Conservation (phyloP, 1,139 yeast genomes). For the Pichia sp. region DNA sequence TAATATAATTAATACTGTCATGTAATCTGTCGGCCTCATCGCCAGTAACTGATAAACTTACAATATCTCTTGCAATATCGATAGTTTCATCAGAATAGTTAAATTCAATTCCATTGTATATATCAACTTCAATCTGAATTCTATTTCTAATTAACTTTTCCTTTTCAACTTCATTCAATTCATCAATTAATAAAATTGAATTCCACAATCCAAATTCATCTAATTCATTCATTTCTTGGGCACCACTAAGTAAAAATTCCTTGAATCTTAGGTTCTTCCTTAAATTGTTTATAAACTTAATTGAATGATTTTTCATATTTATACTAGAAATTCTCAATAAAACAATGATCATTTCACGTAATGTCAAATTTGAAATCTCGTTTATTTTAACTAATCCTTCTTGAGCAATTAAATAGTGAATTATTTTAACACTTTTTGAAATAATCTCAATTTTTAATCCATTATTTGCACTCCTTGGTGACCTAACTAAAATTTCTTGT, state of each 20-base stretch:
- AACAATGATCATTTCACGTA: constrained; percentile 26
- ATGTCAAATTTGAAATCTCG: constrained; percentile 20
- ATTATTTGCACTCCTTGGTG: constrained; percentile 43
- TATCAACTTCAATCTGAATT: constrained; percentile 20
- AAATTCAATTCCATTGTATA: constrained; percentile 53
- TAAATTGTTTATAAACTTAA: constrained; percentile 20
- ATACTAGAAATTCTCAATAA: constrained; percentile 27
- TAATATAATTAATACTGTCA: constrained; percentile 47
- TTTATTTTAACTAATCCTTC: constrained; percentile 22
- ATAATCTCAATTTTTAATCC: constrained; percentile 40
- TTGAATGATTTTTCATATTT: constrained; percentile 22
- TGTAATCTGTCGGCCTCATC: constrained; percentile 77
- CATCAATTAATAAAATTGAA: constrained; percentile 4
- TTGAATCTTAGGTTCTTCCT: constrained; percentile 15
- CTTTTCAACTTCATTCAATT: neutral
- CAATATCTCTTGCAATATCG: constrained; percentile 63
- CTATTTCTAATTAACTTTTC: constrained; percentile 28
- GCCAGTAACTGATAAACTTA: constrained; percentile 63
- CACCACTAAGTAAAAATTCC: constrained; percentile 19
- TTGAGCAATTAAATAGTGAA: constrained; percentile 24
- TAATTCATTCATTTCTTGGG: constrained; percentile 18
- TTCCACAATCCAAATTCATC: constrained; percentile 17
- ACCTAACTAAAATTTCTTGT: constrained; percentile 41
- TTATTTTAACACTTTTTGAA: constrained; percentile 20
- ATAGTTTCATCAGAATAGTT: constrained; percentile 59